phyloP scores from a whole-genome alignment of 345 rosid species.

The Citrus trifoliata region DNA sequence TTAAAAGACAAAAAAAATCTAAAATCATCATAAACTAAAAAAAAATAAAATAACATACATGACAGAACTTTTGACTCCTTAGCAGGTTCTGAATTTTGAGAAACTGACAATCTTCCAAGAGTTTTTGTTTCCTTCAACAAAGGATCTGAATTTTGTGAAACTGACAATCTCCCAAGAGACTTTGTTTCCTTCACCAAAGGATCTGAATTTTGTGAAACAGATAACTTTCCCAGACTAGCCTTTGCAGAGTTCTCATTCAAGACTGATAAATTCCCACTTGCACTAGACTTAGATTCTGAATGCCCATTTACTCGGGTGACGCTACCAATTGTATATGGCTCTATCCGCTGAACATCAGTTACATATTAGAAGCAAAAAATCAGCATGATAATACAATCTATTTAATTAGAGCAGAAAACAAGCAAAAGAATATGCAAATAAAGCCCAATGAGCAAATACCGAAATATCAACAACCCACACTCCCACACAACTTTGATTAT shows the following conservation, averaged over 20 bases:
- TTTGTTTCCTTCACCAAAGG: conserved; percentile 62
- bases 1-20: conserved; percentile 5
- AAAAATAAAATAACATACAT: conserved; percentile 41
- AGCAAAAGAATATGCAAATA: conserved; percentile 9
- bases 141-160: conserved; percentile 53
- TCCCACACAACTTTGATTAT: conserved; percentile 96
- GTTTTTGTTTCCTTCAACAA: conserved; percentile 69
- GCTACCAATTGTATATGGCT: conserved; percentile 62
- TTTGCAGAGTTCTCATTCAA: conserved; percentile 60
- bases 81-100: conserved; percentile 74
- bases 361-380: conserved; percentile 9
- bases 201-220: conserved; percentile 48
- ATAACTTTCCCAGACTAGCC: conserved; percentile 45
- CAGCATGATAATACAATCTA: conserved; percentile 8
- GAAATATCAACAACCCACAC: conserved; percentile 98
- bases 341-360: conserved; percentile 52
- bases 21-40: conserved; percentile 2
- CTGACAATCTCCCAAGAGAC: conserved; percentile 77
- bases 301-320: conserved; percentile 46
- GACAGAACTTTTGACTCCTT: conserved; percentile 61
- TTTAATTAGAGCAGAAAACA: conserved; percentile 16
- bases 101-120: conserved; percentile 76
- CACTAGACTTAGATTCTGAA: conserved; percentile 54
- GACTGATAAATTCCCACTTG: conserved; percentile 51
- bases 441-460: conserved; percentile 41